These are phyloP conservation scores for Acorus gramineus DNA, from an alignment of 106 monocot species.

Conservation along the genomic window DNA sequence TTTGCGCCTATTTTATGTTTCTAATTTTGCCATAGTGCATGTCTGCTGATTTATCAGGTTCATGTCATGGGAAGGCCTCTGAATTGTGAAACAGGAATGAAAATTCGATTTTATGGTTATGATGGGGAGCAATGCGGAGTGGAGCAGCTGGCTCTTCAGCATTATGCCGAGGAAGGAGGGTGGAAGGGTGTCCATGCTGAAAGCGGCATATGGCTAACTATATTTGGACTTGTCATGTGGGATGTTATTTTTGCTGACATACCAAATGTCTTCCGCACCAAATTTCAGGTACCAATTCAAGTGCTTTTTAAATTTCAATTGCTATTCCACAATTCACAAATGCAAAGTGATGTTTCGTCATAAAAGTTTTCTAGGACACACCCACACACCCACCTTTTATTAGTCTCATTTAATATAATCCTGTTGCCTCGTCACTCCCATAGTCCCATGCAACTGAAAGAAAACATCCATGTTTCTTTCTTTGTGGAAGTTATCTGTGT, in stretches of 20 bases:
- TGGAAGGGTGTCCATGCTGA: slow-evolving; percentile 89
- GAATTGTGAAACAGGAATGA: slow-evolving; percentile 53
- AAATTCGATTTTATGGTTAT: slow-evolving; percentile 77
- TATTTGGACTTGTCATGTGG: slow-evolving; percentile 95
- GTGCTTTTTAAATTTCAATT: too few relatives aligned
- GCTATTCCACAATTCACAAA: too few relatives aligned
- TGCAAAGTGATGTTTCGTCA: too few relatives aligned
- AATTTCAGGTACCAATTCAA: slow-evolving; percentile 62
- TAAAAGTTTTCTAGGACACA: too few relatives aligned
- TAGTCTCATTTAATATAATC: too few relatives aligned
- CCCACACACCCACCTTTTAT: too few relatives aligned
- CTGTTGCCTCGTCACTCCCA: too few relatives aligned
- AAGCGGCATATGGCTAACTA: slow-evolving; percentile 91
- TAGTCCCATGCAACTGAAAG: too few relatives aligned
- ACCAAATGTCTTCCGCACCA: slow-evolving; percentile 73
- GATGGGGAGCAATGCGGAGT: slow-evolving; percentile 76
- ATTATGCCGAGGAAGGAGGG: slow-evolving; percentile 76
- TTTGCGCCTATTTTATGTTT: background rate
- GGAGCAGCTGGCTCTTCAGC: slow-evolving; percentile 82
- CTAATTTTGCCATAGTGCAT: background rate
- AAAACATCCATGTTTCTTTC: background rate
- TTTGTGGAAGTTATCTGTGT: background rate
- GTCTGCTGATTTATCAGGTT: slow-evolving; percentile 29
- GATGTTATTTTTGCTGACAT: slow-evolving; percentile 67
- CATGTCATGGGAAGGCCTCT: slow-evolving; percentile 67